A percentile compares a stretch with the other conserved stretches of the same genome.
phyloP scores from a whole-genome alignment of 352 stramenopile species.

The Phytophthora idaei region DNA sequence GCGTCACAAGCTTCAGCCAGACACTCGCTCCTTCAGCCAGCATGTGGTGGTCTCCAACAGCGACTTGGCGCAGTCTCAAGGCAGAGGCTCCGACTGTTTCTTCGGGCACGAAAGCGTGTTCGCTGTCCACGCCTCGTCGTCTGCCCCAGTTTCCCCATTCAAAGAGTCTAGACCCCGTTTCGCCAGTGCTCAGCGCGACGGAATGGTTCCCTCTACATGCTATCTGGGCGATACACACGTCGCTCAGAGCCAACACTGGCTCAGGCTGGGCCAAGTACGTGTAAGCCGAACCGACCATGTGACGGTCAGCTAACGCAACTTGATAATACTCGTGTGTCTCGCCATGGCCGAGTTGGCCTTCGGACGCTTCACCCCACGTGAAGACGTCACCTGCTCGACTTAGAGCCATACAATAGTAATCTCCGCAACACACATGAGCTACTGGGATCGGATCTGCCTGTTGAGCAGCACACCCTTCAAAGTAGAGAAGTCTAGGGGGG shows the following conservation, averaged over 20 bases:
- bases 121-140: slow-evolving; percentile 49
- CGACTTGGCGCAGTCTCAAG: slow-evolving; percentile 49
- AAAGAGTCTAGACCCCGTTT: slow-evolving; percentile 45
- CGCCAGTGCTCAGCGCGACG: slow-evolving; percentile 42
- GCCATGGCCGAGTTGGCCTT: slow-evolving; percentile 72
- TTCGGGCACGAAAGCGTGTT: slow-evolving; percentile 67
- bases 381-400: slow-evolving; percentile 74
- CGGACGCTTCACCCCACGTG: slow-evolving; percentile 76
- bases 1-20: slow-evolving; percentile 48
- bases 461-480: slow-evolving; percentile 54
- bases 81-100: slow-evolving; percentile 28
- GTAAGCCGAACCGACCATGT: slow-evolving; percentile 73
- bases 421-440: slow-evolving; percentile 58
- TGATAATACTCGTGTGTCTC: slow-evolving; percentile 59
- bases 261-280: slow-evolving; percentile 70
- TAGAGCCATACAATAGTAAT: slow-evolving; percentile 71
- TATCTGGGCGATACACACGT: slow-evolving; percentile 49
- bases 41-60: slow-evolving; percentile 60
- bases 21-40: slow-evolving; percentile 68
- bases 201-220: slow-evolving; percentile 67
- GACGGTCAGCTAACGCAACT: slow-evolving; percentile 64
- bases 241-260: slow-evolving; percentile 57
- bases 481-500: slow-evolving; percentile 67
- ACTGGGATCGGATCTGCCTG: slow-evolving; percentile 72
- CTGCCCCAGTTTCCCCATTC: slow-evolving; percentile 81